Conservation (phyloP, 192 early-diverging fungal genomes). For the Backusella mclennaniae region DNA sequence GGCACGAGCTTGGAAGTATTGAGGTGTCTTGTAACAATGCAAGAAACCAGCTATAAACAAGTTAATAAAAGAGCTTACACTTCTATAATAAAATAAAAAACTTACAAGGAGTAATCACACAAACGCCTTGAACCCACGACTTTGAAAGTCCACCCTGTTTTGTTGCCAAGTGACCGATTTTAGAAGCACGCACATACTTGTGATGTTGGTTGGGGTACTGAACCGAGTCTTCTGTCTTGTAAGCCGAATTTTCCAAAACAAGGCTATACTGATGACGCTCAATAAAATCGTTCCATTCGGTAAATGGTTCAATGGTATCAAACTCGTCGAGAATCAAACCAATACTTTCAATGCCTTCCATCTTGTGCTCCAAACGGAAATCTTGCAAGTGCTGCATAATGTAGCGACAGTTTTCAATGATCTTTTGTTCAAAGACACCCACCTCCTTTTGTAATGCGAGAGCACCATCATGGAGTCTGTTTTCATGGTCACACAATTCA, state of each 20-base stretch:
- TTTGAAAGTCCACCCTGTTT: constrained; percentile 34
- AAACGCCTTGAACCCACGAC: constrained; percentile 43
- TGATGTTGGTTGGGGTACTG: constrained; percentile 38
- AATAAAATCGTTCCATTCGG: constrained; percentile 45
- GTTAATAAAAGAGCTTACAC: background rate
- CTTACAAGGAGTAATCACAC: constrained; percentile 43
- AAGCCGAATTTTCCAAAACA: constrained; percentile 36
- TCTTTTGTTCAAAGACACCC: constrained; percentile 25
- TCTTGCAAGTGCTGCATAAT: constrained; percentile 22
- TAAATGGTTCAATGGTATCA: constrained; percentile 36
- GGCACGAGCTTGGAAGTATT: constrained; percentile 1
- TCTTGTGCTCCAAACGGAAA: constrained; percentile 18
- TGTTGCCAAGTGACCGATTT: constrained; percentile 33
- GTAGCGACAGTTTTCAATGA: constrained; percentile 19
- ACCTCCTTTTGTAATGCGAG: constrained; percentile 28
- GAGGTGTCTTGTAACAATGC: constrained; percentile 20
- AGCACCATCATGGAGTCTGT: constrained; percentile 30
- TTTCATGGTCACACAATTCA: constrained; percentile 27
- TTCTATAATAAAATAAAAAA: background rate
- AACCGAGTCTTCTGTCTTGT: constrained; percentile 29
- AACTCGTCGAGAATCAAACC: constrained; percentile 16
- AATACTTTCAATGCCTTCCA: constrained; percentile 15
- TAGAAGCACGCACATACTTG: constrained; percentile 30
- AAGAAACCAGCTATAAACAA: constrained; percentile 18
- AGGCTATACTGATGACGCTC: constrained; percentile 33